Base-by-base conservation (phyloP, 1,284 basidiomycete species). In the Moesziomyces sp. region DNA sequence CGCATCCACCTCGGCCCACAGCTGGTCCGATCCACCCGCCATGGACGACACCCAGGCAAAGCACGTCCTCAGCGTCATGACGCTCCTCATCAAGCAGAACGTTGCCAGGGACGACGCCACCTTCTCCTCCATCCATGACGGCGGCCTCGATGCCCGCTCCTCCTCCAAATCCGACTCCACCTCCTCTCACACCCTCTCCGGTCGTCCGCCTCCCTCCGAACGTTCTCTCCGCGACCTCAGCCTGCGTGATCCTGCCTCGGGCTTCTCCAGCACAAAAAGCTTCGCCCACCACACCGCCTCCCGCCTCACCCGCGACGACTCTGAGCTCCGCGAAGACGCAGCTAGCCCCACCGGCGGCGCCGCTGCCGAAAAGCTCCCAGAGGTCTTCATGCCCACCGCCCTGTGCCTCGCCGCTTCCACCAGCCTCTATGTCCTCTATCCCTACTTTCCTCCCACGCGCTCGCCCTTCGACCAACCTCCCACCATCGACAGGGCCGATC, bases 41-140 rank as follows among this genome's bases (percentile, higher is more conserved):
- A 87, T 97, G 43, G 92, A 96, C 69, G 94, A 96, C 71, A 88
- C 88, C 45, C 91, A 93, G 72, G 93, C 93, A n/a, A 90, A 89
- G 81, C 93, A 94, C 80, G 87, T 94, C 43, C 87, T 96, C 56
- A 91, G 89, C 79, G 90, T 93, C 51, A 81, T 81, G 78, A 78
- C 76, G 3, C 86, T 91, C 46, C 93, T 93, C 84, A 88, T 94
- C 46, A 89, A 92, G 18, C 90, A 93, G 58, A 78, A 72, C 8
- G 76, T 77, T 1, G 77, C 67, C 21, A 54, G 79, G 18, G 82
- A 82, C n/a, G 79, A 82, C 19, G 52, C 69, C 45, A 62, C 46
- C 47, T 73, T 73, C 42, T 58, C 70, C 7, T 67, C 64, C 9
- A 62, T 52, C 44, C 57, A 64, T 24, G 72, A 71, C 42, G 58